phyloP scores from a whole-genome alignment of 2,329 filamentous ascomycete species.

The Aspergillus awamori region DNA sequence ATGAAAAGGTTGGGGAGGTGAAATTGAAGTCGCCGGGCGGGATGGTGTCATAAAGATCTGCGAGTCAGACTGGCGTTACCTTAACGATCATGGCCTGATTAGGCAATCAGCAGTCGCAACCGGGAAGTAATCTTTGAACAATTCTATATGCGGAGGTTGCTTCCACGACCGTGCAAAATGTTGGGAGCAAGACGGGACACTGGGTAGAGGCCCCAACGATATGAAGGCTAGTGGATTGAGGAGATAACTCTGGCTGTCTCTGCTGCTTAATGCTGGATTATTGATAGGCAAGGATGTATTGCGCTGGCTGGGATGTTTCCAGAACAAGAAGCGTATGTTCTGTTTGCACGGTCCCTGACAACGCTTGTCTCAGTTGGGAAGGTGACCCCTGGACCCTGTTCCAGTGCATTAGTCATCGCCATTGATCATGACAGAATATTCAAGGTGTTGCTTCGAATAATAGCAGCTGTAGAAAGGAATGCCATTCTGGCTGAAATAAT shows the following conservation, averaged over 20 bases:
- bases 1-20: neutral
- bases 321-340: neutral
- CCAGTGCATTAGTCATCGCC: neutral
- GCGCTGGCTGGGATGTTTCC: neutral
- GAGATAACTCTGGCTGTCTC: too few species aligned
- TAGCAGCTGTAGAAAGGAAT: neutral
- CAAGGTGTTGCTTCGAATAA: neutral
- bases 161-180: neutral
- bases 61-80: conserved; percentile 2
- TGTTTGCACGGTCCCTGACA: neutral
- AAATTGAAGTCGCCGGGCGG: neutral
- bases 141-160: neutral
- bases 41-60: conserved; percentile 19
- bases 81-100: conserved; percentile 19
- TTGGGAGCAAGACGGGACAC: neutral
- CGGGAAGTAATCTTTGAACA: neutral
- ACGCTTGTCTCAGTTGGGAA: neutral
- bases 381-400: neutral
- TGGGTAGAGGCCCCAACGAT: too few species aligned
- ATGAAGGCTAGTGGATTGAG: too few species aligned
- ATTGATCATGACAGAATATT: neutral
- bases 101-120: conserved; percentile 10
- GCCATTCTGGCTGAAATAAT: neutral
- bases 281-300: too few species aligned
- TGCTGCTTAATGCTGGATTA: too few species aligned